Evolutionary conservation across 345 rosid species (phyloP).

Genomic region (Garcia nutans): DNA sequence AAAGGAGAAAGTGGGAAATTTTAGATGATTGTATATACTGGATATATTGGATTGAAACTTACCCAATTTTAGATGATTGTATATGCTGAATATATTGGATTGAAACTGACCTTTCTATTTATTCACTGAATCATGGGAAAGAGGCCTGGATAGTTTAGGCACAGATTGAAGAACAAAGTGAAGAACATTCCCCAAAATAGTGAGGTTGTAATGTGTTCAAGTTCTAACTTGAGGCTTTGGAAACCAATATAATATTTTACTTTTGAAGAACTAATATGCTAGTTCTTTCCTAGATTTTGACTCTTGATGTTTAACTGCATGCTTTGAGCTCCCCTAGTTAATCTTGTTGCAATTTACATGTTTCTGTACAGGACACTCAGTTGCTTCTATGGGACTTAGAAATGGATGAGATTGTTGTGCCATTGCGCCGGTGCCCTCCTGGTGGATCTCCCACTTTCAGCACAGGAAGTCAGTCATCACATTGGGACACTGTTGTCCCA

Average conservation of each 20-base stretch:
- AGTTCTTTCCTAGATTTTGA: neutral
- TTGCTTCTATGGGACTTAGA: constrained; percentile 97
- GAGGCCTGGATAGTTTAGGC: neutral
- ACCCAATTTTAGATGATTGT: too few relatives aligned
- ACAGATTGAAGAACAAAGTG: neutral
- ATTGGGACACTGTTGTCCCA: constrained; percentile 85
- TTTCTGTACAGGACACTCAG: constrained; percentile 75
- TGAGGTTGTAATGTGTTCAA: neutral
- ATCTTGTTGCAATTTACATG: neutral
- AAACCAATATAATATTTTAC: neutral
- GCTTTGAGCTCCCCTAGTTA: neutral
- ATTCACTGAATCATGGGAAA: neutral
- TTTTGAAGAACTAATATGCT: neutral
- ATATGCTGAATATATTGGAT: neutral
- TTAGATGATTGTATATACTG: neutral
- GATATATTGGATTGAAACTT: neutral
- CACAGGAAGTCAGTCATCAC: constrained; percentile 95
- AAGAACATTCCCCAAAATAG: neutral
- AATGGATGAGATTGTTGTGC: constrained; percentile 98
- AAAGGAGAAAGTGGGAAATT: neutral
- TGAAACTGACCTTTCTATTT: neutral
- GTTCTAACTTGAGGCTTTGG: constrained; percentile 14
- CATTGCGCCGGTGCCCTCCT: constrained; percentile 75
- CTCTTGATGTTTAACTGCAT: neutral
- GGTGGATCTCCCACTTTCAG: constrained; percentile 98